Evolutionary conservation across 140 eudicot genomes (phyloP).

Genomic region (Oenanthe javanica): DNA sequence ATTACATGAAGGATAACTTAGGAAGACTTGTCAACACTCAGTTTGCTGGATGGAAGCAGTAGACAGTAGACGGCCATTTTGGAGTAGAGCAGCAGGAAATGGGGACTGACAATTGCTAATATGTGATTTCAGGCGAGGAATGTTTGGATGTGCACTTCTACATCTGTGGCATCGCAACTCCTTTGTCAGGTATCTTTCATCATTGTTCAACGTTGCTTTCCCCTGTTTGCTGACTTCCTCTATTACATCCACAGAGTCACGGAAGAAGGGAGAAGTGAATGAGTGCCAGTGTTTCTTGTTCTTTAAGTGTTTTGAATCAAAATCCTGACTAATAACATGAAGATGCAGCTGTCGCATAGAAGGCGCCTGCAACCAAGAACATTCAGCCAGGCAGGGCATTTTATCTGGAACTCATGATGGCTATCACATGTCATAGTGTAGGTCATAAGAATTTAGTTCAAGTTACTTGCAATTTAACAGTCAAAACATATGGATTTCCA

Average conservation of each 20-base stretch:
- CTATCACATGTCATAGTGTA: not conserved
- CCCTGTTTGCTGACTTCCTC: conserved; percentile 60
- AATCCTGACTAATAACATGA: conserved; percentile 96
- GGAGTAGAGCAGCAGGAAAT: conserved; percentile 49
- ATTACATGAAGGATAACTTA: not conserved
- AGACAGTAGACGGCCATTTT: conserved; percentile 60
- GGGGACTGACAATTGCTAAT: conserved; percentile 58
- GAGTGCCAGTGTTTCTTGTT: conserved; percentile 99
- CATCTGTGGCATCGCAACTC: conserved; percentile 93
- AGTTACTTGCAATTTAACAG: not conserved
- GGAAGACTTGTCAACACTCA: conserved; percentile 11
- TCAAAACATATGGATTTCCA: not conserved
- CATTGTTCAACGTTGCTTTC: conserved; percentile 34
- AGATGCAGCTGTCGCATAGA: conserved; percentile 97
- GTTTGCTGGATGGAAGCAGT: conserved; percentile 23
- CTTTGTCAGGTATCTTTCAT: conserved; percentile 49
- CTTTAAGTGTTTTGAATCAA: conserved; percentile 66
- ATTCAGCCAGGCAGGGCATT: not conserved
- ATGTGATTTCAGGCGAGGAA: conserved; percentile 80
- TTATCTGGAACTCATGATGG: not conserved
- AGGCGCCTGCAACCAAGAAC: conserved; percentile 49
- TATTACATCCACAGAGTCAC: conserved; percentile 71
- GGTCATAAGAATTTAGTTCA: not conserved
- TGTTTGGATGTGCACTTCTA: conserved; percentile 87
- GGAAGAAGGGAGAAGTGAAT: conserved; percentile 68